These are phyloP conservation scores for Kalaharituber pfeilii DNA, from an alignment of 2,329 filamentous ascomycete species.

Conservation along the genomic window DNA sequence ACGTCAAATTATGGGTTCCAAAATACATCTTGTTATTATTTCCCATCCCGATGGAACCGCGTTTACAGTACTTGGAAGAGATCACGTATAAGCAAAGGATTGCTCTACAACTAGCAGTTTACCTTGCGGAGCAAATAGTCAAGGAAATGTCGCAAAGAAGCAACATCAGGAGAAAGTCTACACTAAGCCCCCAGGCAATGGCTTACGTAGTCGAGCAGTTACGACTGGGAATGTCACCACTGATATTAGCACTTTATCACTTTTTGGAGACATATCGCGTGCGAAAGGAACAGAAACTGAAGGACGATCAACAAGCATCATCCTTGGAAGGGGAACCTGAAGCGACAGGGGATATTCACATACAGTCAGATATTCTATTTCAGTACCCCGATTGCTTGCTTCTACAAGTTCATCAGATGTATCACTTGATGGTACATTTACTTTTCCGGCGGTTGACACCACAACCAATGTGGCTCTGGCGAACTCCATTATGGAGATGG, in stretches of 20 bases:
- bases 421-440: constrained; percentile 15
- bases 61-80: constrained; percentile 15
- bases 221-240: constrained; percentile 12
- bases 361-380: constrained; percentile 17
- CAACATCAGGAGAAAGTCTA: constrained; percentile 7
- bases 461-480: constrained; percentile 1
- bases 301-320: constrained; percentile 2
- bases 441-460: constrained; percentile 15
- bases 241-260: constrained; percentile 15
- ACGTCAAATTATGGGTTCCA: constrained; percentile 15
- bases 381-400: constrained; percentile 16
- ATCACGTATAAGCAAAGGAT: constrained; percentile 13
- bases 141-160: constrained; percentile 16
- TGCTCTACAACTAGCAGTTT: constrained; percentile 10
- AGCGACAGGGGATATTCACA: constrained; percentile 9
- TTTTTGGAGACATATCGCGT: constrained; percentile 17
- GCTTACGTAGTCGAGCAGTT: constrained; percentile 13
- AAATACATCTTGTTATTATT: constrained; percentile 13
- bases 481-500: constrained; percentile 10
- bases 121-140: constrained; percentile 15
- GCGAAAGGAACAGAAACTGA: constrained; percentile 12
- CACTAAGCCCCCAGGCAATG: constrained; percentile 5
- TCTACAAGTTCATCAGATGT: constrained; percentile 18
- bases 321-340: constrained; percentile 5
- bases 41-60: constrained; percentile 11